Percentiles rank a stretch among this genome's conserved stretches.
phyloP scores from a whole-genome alignment of 2,329 filamentous ascomycete genomes.

The Fusarium mundagurra region DNA sequence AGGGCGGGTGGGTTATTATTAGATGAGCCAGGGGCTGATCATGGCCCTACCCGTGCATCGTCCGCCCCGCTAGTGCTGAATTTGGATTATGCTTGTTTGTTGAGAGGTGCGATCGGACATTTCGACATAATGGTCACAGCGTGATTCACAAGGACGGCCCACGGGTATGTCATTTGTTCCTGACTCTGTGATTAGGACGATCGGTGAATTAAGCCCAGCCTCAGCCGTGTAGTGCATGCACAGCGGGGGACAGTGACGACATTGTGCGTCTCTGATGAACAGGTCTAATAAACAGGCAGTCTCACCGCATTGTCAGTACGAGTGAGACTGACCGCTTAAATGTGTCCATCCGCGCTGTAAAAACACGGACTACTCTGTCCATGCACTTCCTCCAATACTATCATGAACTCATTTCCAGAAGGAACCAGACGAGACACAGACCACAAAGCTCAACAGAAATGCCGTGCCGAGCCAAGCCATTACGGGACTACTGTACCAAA shows the following conservation, averaged over 20 bases:
- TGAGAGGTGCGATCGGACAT: background rate
- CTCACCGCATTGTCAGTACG: background rate
- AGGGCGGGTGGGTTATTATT: background rate
- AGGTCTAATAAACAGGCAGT: background rate
- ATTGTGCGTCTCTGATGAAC: background rate
- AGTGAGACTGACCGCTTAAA: background rate
- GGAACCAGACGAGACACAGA: background rate
- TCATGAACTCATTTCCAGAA: background rate
- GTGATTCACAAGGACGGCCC: background rate
- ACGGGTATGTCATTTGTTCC: background rate
- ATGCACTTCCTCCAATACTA: background rate
- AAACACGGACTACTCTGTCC: background rate
- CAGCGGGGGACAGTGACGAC: background rate
- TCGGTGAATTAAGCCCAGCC: background rate
- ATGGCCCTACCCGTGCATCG: background rate
- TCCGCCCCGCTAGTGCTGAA: background rate
- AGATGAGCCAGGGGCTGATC: background rate
- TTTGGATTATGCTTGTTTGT: background rate
- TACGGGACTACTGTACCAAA: background rate
- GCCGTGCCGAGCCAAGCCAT: constrained; percentile 5
- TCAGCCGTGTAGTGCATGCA: background rate
- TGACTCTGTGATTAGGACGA: background rate
- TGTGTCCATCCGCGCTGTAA: fast-evolving
- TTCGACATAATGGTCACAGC: background rate
- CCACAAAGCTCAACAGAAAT: constrained; percentile 5